Evolutionary conservation across 1,284 basidiomycete genomes (phyloP).

Genomic region (Cystobasidium sp.): DNA sequence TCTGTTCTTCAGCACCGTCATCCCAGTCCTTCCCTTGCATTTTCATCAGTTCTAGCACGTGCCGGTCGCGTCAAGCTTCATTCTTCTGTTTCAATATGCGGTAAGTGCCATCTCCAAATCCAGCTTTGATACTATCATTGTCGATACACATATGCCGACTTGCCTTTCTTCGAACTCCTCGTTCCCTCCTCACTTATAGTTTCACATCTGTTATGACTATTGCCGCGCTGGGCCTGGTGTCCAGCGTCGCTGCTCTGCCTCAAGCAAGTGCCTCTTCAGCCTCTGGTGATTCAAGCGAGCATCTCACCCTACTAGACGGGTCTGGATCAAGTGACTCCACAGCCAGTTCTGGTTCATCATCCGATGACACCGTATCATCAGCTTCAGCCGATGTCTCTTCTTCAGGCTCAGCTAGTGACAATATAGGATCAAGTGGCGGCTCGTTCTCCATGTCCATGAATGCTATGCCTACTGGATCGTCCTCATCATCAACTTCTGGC

Average conservation of each 20-base stretch:
- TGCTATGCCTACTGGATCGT: conserved; percentile 3
- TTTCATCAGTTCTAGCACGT: conserved; percentile 5
- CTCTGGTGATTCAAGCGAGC: background rate
- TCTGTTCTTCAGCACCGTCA: background rate
- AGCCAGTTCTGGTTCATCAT: background rate
- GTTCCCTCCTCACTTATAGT: background rate
- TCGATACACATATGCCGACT: background rate
- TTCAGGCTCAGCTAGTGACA: background rate
- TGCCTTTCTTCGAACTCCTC: background rate
- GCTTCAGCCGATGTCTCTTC: background rate
- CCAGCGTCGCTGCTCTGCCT: conserved; percentile 6
- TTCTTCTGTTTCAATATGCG: conserved; percentile 3
- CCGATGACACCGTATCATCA: background rate
- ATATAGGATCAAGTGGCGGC: background rate
- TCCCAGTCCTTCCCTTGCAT: background rate
- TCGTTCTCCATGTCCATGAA: background rate
- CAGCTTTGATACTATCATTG: background rate
- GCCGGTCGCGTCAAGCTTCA: conserved; percentile 17
- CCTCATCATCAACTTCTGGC: no score
- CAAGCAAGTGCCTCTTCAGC: conserved; percentile 12
- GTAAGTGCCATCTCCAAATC: background rate
- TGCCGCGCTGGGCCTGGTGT: conserved; percentile 22
- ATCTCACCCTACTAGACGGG: conserved; percentile 7
- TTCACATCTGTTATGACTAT: background rate
- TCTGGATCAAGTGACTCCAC: background rate